A percentile compares a stretch with the other conserved stretches of the same genome.
These are phyloP conservation scores for Smithsoniella earleae DNA, from an alignment of 163 green algal species.

Conservation along the genomic window DNA sequence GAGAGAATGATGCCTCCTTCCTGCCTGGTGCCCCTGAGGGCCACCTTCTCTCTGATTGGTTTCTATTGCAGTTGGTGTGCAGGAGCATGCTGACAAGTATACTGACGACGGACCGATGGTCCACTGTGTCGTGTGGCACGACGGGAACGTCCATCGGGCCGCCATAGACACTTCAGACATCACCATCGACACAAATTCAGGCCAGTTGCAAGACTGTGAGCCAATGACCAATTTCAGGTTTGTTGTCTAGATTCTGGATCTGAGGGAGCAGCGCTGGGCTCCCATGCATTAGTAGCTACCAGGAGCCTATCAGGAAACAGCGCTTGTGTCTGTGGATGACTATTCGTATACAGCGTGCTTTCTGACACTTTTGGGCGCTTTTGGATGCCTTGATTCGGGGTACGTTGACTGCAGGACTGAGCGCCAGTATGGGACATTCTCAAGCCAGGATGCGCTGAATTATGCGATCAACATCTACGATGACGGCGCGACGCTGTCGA, in stretches of 20 bases:
- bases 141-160: slow-evolving; percentile 61
- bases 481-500: slow-evolving; percentile 56
- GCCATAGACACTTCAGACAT: slow-evolving; percentile 73
- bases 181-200: slow-evolving; percentile 36
- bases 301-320: too few species aligned
- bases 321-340: too few species aligned
- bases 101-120: slow-evolving; percentile 53
- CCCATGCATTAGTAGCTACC: too few species aligned
- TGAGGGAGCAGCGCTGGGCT: too few species aligned
- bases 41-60: neutral
- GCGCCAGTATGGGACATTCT: slow-evolving; percentile 58
- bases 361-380: too few species aligned
- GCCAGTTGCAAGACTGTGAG: slow-evolving; percentile 60
- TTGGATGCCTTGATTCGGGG: too few species aligned
- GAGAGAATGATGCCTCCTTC: too few species aligned
- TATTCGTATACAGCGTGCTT: too few species aligned
- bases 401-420: slow-evolving; percentile 35
- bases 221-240: slow-evolving; percentile 69
- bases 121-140: slow-evolving; percentile 82
- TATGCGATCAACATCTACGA: slow-evolving; percentile 82
- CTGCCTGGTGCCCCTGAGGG: neutral
- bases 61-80: neutral
- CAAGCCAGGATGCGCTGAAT: slow-evolving; percentile 64
- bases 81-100: neutral
- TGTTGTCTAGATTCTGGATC: neutral